phyloP scores from a whole-genome alignment of 225 moss, liverwort and hornwort genomes.

The Straminergon stramineum region DNA sequence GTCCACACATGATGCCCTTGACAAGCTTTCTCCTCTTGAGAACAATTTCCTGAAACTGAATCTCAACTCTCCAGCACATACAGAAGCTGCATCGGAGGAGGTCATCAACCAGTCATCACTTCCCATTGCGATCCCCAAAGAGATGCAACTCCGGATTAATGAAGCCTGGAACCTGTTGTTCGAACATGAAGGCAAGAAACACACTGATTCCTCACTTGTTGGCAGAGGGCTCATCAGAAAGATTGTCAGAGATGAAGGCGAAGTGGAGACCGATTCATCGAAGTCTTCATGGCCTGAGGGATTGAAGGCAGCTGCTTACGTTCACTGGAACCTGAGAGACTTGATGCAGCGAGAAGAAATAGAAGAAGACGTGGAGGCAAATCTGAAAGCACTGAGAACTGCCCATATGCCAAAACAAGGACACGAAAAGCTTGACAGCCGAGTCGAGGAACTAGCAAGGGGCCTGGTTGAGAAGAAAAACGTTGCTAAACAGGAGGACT shows the following conservation, averaged over 20 bases:
- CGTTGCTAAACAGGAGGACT: neutral
- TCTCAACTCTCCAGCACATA: constrained; percentile 9
- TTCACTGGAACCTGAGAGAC: constrained; percentile 30
- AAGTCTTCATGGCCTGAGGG: neutral
- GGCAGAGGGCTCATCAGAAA: neutral
- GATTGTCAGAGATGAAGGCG: neutral
- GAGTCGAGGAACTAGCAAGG: constrained; percentile 12
- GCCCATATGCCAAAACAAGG: neutral
- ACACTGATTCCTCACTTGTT: neutral
- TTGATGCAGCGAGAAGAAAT: constrained; percentile 32
- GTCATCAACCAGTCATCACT: neutral
- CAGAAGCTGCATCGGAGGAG: neutral
- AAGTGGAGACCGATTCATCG: neutral
- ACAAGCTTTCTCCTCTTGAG: constrained; percentile 1
- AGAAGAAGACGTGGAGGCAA: constrained; percentile 8
- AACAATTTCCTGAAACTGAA: neutral
- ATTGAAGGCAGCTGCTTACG: constrained; percentile 1
- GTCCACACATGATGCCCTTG: neutral
- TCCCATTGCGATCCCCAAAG: neutral
- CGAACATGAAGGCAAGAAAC: neutral
- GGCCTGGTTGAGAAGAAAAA: neutral
- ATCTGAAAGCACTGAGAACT: neutral
- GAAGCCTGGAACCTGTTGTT: neutral
- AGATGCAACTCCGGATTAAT: neutral
- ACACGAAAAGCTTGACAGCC: neutral